Evolutionary conservation across 768 basidiomycete species (phyloP), one percentile per base, ranked within the genome.

Genomic region (Tulasnella sp.): DNA sequence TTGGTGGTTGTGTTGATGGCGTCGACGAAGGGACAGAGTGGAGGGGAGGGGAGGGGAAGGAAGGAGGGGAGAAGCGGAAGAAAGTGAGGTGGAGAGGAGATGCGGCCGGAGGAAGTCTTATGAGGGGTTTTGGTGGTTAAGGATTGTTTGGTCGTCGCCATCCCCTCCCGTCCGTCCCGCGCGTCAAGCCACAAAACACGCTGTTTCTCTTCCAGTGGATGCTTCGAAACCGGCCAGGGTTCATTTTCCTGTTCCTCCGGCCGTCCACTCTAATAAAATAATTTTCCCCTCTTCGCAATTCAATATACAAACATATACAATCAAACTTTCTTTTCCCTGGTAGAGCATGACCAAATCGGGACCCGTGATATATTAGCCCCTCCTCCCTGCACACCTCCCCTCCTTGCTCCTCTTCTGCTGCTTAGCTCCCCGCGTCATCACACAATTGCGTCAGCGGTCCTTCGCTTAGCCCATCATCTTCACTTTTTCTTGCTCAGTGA

Each of bases 161-260:
- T 22, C 54, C 54, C 54, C 25, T n/a, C 25, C 54, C 29, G n/a
- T n/a, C 54, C 22, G 6, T 58, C 54, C 54, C 54, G 54, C 54
- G 54, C n/a, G 54, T 58, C 54, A 58, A 58, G 54, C 54, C 54
- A 58, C 54, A 58, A 58, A 58, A 58, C 54, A 58, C 54, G 54
- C 54, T 58, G 54, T 29, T 45, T 58, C 54, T 58, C 54, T 58
- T 29, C 15, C 15, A 45, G 42, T 45, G 42, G 19, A 45, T 58
- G n/a, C 54, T 58, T 58, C 54, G 54, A 58, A 45, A 58, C 29
- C 54, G 54, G 54, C 54, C 54, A 58, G 54, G 54, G 54, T 58
- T 14, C 54, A 25, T 58, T 22, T 58, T 58, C 54, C n/a, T 19
- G 6, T 58, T 58, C 54, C 54, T 29, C 54, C 54, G 54, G 25